Conservation (phyloP, 805 yeast genomes). For the Yarrowia sp. region DNA sequence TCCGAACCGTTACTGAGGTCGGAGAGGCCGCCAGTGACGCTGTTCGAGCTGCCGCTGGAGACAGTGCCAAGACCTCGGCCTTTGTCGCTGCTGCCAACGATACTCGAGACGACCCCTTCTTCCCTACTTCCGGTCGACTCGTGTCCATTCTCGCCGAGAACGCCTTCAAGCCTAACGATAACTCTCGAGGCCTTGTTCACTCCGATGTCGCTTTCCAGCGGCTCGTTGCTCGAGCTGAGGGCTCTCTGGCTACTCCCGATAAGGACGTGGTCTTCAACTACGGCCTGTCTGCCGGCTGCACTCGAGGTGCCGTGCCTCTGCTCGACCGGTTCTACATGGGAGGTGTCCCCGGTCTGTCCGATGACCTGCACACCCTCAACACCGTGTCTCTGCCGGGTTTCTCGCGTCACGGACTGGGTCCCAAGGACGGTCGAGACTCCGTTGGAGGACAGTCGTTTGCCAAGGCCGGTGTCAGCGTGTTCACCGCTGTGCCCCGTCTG, state of each 20-base stretch:
- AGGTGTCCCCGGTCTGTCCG: slow-evolving; percentile 13
- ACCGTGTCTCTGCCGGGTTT: slow-evolving; percentile 20
- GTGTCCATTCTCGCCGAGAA: slow-evolving; percentile 5
- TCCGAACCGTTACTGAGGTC: slow-evolving; percentile 24
- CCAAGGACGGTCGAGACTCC: slow-evolving; percentile 24
- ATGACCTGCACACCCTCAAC: slow-evolving; percentile 21
- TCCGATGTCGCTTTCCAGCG: slow-evolving; percentile 22
- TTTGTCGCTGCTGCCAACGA: slow-evolving; percentile 9
- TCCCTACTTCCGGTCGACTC: slow-evolving; percentile 14
- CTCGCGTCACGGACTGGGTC: slow-evolving; percentile 23
- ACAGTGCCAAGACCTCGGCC: slow-evolving; percentile 19
- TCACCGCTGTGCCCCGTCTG: slow-evolving; percentile 10
- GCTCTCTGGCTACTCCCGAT: not conserved
- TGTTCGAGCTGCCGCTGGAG: slow-evolving; percentile 22
- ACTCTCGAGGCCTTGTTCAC: slow-evolving; percentile 4
- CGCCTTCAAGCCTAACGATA: slow-evolving; percentile 17
- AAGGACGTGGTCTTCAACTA: slow-evolving; percentile 19
- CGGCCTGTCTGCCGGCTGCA: slow-evolving; percentile 12
- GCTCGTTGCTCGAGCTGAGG: slow-evolving; percentile 9
- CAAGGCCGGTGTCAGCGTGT: slow-evolving; percentile 14
- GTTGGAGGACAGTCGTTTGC: slow-evolving; percentile 26
- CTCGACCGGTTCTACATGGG: slow-evolving; percentile 27
- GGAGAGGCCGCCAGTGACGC: slow-evolving; percentile 20
- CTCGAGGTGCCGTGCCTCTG: slow-evolving; percentile 21
- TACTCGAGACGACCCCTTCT: slow-evolving; percentile 24